Base-by-base conservation (phyloP, 2,329 filamentous ascomycete genomes). In the Neophaeococcomyces aloes region DNA sequence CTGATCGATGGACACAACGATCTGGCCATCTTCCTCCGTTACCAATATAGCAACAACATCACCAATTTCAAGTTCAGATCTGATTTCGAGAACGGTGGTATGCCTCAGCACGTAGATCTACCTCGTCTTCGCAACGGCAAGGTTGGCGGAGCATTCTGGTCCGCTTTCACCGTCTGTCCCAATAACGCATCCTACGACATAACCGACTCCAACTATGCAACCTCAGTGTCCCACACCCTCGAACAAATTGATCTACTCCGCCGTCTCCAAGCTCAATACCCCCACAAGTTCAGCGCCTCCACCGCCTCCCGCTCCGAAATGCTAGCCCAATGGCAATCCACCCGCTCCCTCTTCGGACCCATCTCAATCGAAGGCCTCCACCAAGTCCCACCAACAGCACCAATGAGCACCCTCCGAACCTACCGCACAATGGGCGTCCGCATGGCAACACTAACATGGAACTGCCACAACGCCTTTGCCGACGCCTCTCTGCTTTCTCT, bases 361-460 rank as follows among this genome's bases (percentile, higher is more conserved):
- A 66, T 89, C 3, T 85, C 81, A 2, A 78, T 93, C 41, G 87
- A 94, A 65, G 89, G 89, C 3, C 74, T 95, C 6, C 89, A 96
- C 59, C 89, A 94, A 57, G 93, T 96, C 54, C 88, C 86, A 46
- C 94, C 95, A 65, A 84, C 63, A 4, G 53, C 66, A 13, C 59
- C 79, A 1, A 69, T 80, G 18, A 73, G 82, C 31, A 87, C 79
- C 43, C 69, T 96, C 7, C 79, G 89, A 5, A 71, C 77, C 18
- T 94, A 81, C 62, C 71, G 91, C 61, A 68, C 74, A 2, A 70
- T 94, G 2, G 89, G 89, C 1, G 87, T 88, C 4, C 79, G 86
- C 38, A 95, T 95, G 57, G 80, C 81, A 14, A 95, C 88, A 0
- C 68, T 96, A 13, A 94, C 86, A 2, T 89, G 94, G 69, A 94